A percentile compares a stretch with the other conserved stretches of the same genome.
Evolutionary conservation across 805 yeast species (phyloP).

Genomic region (Ogataea neopini): DNA sequence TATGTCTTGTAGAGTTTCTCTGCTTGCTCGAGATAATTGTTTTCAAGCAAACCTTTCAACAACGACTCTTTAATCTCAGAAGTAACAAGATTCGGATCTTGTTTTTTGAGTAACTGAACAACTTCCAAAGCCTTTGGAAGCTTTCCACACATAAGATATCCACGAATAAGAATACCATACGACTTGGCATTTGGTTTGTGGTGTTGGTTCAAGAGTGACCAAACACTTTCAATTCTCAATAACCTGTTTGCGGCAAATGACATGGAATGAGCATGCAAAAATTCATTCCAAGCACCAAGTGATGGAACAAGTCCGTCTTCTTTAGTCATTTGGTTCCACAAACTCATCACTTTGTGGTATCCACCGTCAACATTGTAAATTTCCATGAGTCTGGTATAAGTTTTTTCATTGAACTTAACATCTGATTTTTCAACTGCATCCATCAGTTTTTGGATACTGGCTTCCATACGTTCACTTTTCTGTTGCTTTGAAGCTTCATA

Average conservation of each 20-base stretch:
- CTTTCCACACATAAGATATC: constrained; percentile 44
- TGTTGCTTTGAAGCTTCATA: constrained; percentile 20
- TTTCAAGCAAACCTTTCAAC: constrained; percentile 44
- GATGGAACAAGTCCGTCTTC: constrained; percentile 29
- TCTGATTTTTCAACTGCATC: constrained; percentile 30
- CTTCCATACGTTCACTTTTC: constrained; percentile 19
- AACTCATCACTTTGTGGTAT: constrained; percentile 39
- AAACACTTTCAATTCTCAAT: constrained; percentile 41
- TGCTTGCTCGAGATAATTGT: constrained; percentile 45
- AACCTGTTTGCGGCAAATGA: constrained; percentile 28
- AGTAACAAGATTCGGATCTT: constrained; percentile 37
- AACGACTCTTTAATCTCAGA: constrained; percentile 45
- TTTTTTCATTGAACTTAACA: constrained; percentile 40
- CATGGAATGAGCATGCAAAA: constrained; percentile 41
- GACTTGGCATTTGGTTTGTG: constrained; percentile 50
- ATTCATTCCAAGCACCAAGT: constrained; percentile 57
- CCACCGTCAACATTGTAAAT: constrained; percentile 41
- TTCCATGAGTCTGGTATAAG: constrained; percentile 47
- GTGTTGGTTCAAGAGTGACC: constrained; percentile 31
- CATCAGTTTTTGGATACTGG: constrained; percentile 20
- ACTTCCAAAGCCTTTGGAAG: constrained; percentile 44
- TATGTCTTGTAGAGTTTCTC: constrained; percentile 29
- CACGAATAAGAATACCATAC: constrained; percentile 47
- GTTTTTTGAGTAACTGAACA: constrained; percentile 36
- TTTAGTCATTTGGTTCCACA: constrained; percentile 52